A percentile compares a stretch with the other conserved stretches of the same genome.
Conservation (phyloP, 139 green algal species). For the Mesostigma viride region DNA sequence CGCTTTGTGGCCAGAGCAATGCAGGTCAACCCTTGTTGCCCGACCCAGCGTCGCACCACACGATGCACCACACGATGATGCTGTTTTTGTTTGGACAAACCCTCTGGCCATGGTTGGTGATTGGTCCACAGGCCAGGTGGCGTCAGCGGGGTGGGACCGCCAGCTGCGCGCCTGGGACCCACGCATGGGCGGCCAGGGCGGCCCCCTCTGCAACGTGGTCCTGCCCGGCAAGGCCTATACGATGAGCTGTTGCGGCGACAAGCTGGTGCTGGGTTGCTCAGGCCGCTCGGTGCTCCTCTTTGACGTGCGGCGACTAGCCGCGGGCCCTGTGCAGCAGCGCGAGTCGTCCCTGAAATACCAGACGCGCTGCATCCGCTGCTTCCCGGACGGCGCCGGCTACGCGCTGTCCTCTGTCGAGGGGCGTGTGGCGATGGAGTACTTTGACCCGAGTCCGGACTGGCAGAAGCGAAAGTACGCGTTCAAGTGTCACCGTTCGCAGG, state of each 20-base stretch:
- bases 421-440: slow-evolving; percentile 75
- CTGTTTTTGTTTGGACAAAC: too few species aligned
- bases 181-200: too few species aligned
- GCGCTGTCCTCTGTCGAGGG: slow-evolving; percentile 71
- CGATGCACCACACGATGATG: too few species aligned
- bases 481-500: slow-evolving; percentile 69
- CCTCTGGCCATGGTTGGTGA: too few species aligned
- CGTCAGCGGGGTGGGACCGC: slow-evolving; percentile 15
- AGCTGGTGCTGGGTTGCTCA: slow-evolving; percentile 64
- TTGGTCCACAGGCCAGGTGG: slow-evolving; percentile 17
- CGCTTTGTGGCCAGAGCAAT: too few species aligned
- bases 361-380: slow-evolving; percentile 65
- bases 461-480: slow-evolving; percentile 77
- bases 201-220: too few species aligned
- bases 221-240: slow-evolving; percentile 69
- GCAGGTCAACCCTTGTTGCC: too few species aligned
- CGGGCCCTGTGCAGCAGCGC: slow-evolving; percentile 49
- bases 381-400: slow-evolving; percentile 58
- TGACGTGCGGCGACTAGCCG: slow-evolving; percentile 46
- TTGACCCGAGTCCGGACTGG: slow-evolving; percentile 42
- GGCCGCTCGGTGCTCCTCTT: slow-evolving; percentile 65
- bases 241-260: slow-evolving; percentile 35
- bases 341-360: slow-evolving; percentile 74
- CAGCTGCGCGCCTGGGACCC: background rate
- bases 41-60: too few species aligned